Evolutionary conservation across 176 grass and related monocot genomes (phyloP), one percentile per base, ranked within the genome.

Genomic region (Chrysopogon serrulatus): DNA sequence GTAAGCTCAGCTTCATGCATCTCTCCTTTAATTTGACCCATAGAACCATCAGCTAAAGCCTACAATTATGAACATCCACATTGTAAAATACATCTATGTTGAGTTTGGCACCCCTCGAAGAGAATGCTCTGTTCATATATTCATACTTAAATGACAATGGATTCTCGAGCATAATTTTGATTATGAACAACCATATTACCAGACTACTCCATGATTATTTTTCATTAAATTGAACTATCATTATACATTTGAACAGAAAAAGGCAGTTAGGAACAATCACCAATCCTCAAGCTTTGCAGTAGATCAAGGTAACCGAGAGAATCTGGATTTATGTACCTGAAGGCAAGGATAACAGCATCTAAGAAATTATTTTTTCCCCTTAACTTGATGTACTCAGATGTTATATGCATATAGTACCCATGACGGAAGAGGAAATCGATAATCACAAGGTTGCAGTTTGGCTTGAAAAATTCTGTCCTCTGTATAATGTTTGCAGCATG

Each of bases 371-470:
- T 33, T 65, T 65, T 66, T 31, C 53, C 16, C 5, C 35, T 33
- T 2, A 57, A 84, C 23, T 74, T 44, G 24, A 13, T 27, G 28
- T 40, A 33, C 14, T n/a, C 14, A 28, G 32, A 76, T 19, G 37
- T 19, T 64, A 63, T 64, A 49, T 19, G 48, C 21, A 57, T 66
- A 27, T 45, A 75, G 23, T 87, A 95, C 95, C 95, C 95, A 84
- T 98, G 92, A 74, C 90, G 95, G 79, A 91, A 91, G 37, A 98
- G 84, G 75, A 93, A 98, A 48, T 98, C 92, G 3, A 91, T 88
- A 39, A 98, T 91, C 37, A 98, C 92, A 71, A 98, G 86, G 63
- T 79, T 87, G 76, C 95, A 95, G 32, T 98, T 98, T 63, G 88
- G 70, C 71, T 98, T 98, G 82, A 91, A 95, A 80, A 90, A 90